Base-by-base conservation (phyloP, 768 basidiomycete species). In the Rhodotorula toruloides region DNA sequence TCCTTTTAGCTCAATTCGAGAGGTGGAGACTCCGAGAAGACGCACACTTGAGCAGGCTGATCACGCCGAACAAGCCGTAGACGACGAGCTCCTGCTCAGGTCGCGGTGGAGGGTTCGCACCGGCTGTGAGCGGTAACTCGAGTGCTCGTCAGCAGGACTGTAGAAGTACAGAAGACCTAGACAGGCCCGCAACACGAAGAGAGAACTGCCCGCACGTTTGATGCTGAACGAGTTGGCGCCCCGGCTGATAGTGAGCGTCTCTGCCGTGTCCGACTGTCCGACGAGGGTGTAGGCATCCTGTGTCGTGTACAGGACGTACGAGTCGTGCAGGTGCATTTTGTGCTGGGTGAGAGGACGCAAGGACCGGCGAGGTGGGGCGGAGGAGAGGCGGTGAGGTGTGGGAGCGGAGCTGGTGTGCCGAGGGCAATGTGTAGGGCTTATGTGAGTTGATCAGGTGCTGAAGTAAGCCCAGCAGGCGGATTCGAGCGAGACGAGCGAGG, bases 1-100 rank as follows among this genome's bases (percentile, higher is more conserved):
- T n/a, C 29, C 16, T 1, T 4, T 17, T 49, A 17, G 25, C n/a
- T 43, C 31, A 19, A 46, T 29, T 43, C 12, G 36, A 36, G 22
- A 22, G 21, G 44, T 3, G 34, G 31, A n/a, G 25, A 8, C 16
- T 32, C 27, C 17, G 40, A 42, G 19, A 36, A 22, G 42, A 50
- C 57, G 70, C 76, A 71, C 73, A 81, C 78, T 79, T 77, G 7
- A 79, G 74, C 21, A 83, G 75, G 13, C 78, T 78, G 34, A 82
- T 72, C 49, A 81, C 75, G n/a, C 82, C 82, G 55, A 82, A 75
- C 36, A 83, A 77, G 46, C 81, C 82, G 72, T 78, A 81, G 44
- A 79, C 78, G 16, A 78, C 76, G 25, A 80, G 74, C 32, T 79
- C 79, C 61, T 77, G 76, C 55, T 79, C 78, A 13, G 72, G 64